These are phyloP conservation scores for Vigna mungo DNA, from an alignment of 306 rosid species.

Conservation along the genomic window DNA sequence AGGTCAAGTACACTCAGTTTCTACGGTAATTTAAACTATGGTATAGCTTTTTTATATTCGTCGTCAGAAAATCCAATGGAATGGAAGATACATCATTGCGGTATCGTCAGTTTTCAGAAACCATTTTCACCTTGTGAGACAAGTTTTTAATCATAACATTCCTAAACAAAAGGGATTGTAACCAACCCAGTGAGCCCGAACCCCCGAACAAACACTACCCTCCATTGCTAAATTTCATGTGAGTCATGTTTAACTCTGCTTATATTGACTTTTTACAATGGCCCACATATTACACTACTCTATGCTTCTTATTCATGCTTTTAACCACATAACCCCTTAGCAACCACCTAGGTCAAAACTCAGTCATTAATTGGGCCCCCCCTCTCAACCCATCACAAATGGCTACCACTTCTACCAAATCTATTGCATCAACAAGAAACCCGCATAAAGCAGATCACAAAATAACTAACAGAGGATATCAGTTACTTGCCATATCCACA, in stretches of 20 bases:
- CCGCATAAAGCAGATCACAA: background rate
- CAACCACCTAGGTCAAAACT: slow-evolving; percentile 23
- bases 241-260: background rate
- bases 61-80: slow-evolving; percentile 23
- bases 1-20: slow-evolving; percentile 7
- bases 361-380: background rate
- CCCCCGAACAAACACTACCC: slow-evolving; percentile 6
- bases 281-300: background rate
- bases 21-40: slow-evolving; percentile 13
- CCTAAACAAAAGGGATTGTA: slow-evolving; percentile 3
- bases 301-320: background rate
- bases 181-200: background rate
- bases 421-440: background rate
- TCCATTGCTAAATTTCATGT: slow-evolving; percentile 4
- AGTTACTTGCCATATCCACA: background rate
- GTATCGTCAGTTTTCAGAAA: slow-evolving; percentile 6
- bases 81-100: background rate
- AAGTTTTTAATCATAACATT: slow-evolving; percentile 3
- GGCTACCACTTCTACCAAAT: background rate
- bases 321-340: background rate
- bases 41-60: background rate
- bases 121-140: background rate
- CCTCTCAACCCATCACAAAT: background rate
- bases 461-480: background rate
- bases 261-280: slow-evolving; percentile 4